These are phyloP conservation scores for Rosa hybrid DNA, from an alignment of 331 rosid genomes.

Conservation along the genomic window DNA sequence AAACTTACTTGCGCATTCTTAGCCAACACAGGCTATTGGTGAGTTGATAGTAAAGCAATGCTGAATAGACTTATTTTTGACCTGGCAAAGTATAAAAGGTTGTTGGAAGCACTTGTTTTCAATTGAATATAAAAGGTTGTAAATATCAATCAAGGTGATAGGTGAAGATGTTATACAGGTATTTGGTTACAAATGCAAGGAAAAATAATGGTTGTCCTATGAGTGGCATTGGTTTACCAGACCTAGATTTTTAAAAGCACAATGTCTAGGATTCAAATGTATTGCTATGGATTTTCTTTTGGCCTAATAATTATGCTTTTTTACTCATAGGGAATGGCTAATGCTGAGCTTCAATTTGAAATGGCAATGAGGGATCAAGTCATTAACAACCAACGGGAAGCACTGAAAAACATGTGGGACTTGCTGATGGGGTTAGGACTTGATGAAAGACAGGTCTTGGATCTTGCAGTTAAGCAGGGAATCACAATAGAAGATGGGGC, in stretches of 20 bases:
- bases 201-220: not conserved
- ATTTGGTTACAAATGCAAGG: not conserved
- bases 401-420: conserved; percentile 52
- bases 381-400: conserved; percentile 57
- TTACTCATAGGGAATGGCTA: conserved; percentile 52
- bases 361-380: conserved; percentile 73
- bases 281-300: not conserved
- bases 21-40: conserved; percentile 67
- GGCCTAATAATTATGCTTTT: conserved; percentile 7
- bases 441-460: conserved; percentile 47
- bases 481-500: conserved; percentile 57
- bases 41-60: conserved; percentile 22
- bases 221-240: conserved; percentile 7
- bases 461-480: conserved; percentile 58
- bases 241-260: not conserved
- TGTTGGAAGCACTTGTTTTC: not conserved
- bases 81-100: not conserved
- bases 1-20: conserved; percentile 60
- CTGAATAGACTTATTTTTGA: not conserved
- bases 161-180: not conserved
- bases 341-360: conserved; percentile 65
- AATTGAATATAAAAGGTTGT: not conserved
- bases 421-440: conserved; percentile 62
- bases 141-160: conserved; percentile 16
- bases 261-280: not conserved